These are phyloP conservation scores for Aspergillus bombycis DNA, from an alignment of 2,329 filamentous ascomycete genomes.

Conservation along the genomic window DNA sequence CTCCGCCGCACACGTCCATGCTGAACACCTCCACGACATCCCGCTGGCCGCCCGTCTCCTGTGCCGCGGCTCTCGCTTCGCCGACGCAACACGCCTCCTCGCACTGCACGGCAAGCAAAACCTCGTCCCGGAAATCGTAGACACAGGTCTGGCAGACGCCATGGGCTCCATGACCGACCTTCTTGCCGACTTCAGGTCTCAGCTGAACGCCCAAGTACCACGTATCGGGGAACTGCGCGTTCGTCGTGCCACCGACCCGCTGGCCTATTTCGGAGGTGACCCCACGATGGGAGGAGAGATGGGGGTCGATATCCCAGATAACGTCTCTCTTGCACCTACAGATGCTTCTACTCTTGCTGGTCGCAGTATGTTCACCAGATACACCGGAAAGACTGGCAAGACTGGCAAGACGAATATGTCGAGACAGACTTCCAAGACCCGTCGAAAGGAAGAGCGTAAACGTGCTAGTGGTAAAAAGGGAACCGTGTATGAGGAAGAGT, in stretches of 20 bases:
- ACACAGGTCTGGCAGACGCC: conserved; percentile 77
- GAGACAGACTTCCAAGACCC: conserved; percentile 83
- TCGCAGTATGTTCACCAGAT: conserved; percentile 88
- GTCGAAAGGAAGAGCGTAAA: conserved; percentile 90
- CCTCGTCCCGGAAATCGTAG: conserved; percentile 71
- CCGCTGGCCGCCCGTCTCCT: conserved; percentile 72
- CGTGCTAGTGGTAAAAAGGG: conserved; percentile 92
- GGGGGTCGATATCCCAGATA: conserved; percentile 78
- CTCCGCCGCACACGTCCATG: conserved; percentile 76
- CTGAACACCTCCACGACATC: conserved; percentile 77
- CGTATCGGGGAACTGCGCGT: conserved; percentile 79
- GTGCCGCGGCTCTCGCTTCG: conserved; percentile 85
- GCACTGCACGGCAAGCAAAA: conserved; percentile 62
- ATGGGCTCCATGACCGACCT: conserved; percentile 85
- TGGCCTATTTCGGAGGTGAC: conserved; percentile 86
- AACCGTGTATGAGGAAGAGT: conserved; percentile 97
- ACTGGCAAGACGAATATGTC: conserved; percentile 49
- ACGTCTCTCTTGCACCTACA: conserved; percentile 87
- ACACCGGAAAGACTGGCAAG: conserved; percentile 60
- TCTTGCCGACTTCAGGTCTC: conserved; percentile 86
- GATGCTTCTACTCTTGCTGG: conserved; percentile 75
- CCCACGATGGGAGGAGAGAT: conserved; percentile 52
- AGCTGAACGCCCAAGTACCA: conserved; percentile 82
- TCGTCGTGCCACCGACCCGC: conserved; percentile 80
- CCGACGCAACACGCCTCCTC: conserved; percentile 81